Base-by-base conservation (phyloP, 371 early-diverging fungal species). In the Mucor sp. region DNA sequence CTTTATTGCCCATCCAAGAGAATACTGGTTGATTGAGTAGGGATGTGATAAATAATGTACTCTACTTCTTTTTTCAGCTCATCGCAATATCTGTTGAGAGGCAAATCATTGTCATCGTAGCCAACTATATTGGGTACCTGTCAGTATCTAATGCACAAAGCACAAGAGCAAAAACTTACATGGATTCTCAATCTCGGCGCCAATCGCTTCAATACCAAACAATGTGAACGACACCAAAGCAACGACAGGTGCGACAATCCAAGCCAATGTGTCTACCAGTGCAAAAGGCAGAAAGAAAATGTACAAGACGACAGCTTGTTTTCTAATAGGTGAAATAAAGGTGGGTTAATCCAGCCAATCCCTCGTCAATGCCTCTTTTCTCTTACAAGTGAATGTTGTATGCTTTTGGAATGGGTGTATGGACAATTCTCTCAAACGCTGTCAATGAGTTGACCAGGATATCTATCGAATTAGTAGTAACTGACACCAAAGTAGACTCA, bases 341-440 rank as follows among this genome's bases (percentile, higher is more conserved):
- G 3, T 33, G 17, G 17, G 21, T 58, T 35, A 58, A n/a, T 58
- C 3, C 8, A 6, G 8, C 0, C 47, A 47, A 44, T 44, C 15
- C n/a, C 32, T 6, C 19, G 17, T 56, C 14, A 56, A 56, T 30
- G 30, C 6, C 30, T 33, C 17, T 28, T 21, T 30, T 6, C 30
- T 30, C 25, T 60, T 74, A 79, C 76, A 93, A 68, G 75, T 93
- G 95, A 67, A 93, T 89, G 33, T 83, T 79, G 66, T 94, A 94
- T 15, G 94, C 93, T 44, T 89, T 72, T 1, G 95, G 95, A 67
- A 93, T 90, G 28, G 95, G 95, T 4, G 91, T 89, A 70, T 81
- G 81, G 12, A 89, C 78, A 69, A 94, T 91, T 47, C 95, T 75
- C 73, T 93, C 93, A 71, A 93, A 87, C 17, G 81, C 78, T 30